A percentile compares a stretch with the other conserved stretches of the same genome.
Evolutionary conservation across 805 yeast genomes (phyloP).

Genomic region (Pichia rugopelliculosa): DNA sequence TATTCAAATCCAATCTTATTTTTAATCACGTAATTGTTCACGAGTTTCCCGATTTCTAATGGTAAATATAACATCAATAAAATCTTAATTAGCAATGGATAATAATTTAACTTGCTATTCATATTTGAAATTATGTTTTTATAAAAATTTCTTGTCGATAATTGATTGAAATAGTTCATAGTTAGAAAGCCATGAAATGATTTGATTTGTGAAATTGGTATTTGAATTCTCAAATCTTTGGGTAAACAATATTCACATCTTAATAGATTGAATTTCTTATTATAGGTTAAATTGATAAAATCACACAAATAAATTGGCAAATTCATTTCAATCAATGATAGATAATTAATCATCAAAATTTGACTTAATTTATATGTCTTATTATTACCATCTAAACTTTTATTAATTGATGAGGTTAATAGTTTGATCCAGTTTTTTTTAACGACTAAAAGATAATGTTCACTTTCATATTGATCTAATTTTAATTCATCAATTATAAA

Average conservation of each 20-base stretch:
- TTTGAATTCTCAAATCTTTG: slow-evolving; percentile 13
- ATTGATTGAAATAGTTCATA: neutral
- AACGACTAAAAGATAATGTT: slow-evolving; percentile 20
- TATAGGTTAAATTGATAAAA: slow-evolving; percentile 34
- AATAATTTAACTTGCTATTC: slow-evolving; percentile 21
- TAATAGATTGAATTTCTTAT: slow-evolving; percentile 40
- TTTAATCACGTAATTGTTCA: slow-evolving; percentile 23
- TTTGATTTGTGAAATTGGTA: slow-evolving; percentile 6
- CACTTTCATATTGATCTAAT: slow-evolving; percentile 8
- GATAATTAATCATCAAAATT: slow-evolving; percentile 37
- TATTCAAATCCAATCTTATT: slow-evolving; percentile 11
- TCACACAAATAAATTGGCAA: slow-evolving; percentile 47
- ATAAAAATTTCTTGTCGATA: neutral
- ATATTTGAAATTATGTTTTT: neutral
- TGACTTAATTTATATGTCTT: neutral
- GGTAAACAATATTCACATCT: slow-evolving; percentile 19
- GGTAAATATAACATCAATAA: slow-evolving; percentile 42
- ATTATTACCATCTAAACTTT: slow-evolving; percentile 7
- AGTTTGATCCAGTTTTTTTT: slow-evolving; percentile 25
- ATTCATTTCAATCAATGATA: slow-evolving; percentile 41
- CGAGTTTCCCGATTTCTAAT: slow-evolving; percentile 37
- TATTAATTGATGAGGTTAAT: neutral
- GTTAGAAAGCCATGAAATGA: slow-evolving; percentile 6
- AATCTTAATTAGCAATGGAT: slow-evolving; percentile 35
- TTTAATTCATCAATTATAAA: slow-evolving; percentile 30